Percentiles rank a stretch among this genome's conserved stretches.
phyloP scores from a whole-genome alignment of 257 asterid species.

The Solanum commersonii region DNA sequence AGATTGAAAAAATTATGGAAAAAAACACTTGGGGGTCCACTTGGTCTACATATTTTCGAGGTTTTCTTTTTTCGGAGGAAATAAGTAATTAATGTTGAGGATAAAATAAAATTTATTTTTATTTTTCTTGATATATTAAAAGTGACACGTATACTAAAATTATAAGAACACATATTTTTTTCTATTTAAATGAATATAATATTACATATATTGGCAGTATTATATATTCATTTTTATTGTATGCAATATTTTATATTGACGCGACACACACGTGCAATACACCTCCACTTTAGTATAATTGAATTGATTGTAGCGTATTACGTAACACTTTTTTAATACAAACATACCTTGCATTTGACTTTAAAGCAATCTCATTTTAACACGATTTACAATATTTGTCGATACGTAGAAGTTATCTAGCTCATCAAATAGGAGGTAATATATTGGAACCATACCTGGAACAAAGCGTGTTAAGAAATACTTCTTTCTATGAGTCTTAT shows the following conservation, averaged over 20 bases:
- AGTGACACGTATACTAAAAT: too few relatives aligned
- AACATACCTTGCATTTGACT: neutral
- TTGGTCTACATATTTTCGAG: neutral
- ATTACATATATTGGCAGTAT: neutral
- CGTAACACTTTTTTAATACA: too few relatives aligned
- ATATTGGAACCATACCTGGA: neutral
- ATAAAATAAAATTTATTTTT: too few relatives aligned
- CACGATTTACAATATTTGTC: neutral
- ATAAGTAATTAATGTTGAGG: too few relatives aligned
- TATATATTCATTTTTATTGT: neutral
- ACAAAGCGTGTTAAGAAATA: neutral
- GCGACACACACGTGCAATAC: neutral
- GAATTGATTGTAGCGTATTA: neutral
- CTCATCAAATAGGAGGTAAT: neutral
- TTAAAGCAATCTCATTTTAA: neutral
- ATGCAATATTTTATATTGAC: neutral
- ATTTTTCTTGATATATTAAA: too few relatives aligned
- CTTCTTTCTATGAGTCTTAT: neutral
- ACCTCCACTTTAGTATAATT: neutral
- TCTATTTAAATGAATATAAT: neutral
- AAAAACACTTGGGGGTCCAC: neutral
- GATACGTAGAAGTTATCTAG: neutral
- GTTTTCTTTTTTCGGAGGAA: neutral
- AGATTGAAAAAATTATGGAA: neutral
- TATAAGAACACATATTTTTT: too few relatives aligned